Evolutionary conservation across 1,284 basidiomycete genomes (phyloP).

Genomic region (Leccinum ponderosum): DNA sequence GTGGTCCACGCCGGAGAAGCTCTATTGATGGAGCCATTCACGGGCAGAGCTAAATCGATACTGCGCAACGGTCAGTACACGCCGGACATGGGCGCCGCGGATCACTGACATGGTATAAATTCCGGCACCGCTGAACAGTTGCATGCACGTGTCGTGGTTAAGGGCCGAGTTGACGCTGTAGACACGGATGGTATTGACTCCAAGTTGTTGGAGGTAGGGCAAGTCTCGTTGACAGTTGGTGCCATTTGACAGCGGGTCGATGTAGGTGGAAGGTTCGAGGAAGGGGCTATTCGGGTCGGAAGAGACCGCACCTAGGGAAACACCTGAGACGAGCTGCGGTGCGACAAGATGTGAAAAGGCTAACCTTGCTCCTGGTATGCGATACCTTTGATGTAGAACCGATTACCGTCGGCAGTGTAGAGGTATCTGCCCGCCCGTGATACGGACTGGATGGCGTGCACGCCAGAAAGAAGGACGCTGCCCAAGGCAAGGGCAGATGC

Average conservation of each 20-base stretch:
- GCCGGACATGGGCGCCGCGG: not conserved
- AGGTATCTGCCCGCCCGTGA: constrained; percentile 76
- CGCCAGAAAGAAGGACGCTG: constrained; percentile 38
- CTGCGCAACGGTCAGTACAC: constrained; percentile 37
- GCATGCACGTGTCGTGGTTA: constrained; percentile 90
- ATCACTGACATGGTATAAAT: constrained; percentile 85
- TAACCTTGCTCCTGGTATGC: constrained; percentile 88
- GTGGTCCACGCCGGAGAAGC: constrained; percentile 78
- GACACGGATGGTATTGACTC: constrained; percentile 77
- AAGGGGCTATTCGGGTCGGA: constrained; percentile 64
- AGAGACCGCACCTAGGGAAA: constrained; percentile 45
- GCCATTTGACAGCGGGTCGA: constrained; percentile 74
- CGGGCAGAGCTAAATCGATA: constrained; percentile 81
- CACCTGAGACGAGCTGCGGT: not conserved
- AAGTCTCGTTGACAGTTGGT: constrained; percentile 78
- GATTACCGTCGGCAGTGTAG: constrained; percentile 66
- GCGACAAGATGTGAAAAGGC: constrained; percentile 10
- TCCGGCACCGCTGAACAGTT: constrained; percentile 69
- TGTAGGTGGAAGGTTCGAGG: constrained; percentile 74
- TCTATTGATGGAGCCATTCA: constrained; percentile 87
- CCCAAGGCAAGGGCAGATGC: constrained; percentile 18
- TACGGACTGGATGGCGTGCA: constrained; percentile 58
- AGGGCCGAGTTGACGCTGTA: constrained; percentile 83
- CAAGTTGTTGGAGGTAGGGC: constrained; percentile 69
- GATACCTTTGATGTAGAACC: constrained; percentile 91